Evolutionary conservation across 768 basidiomycete species (phyloP).

Genomic region (Rhizopogon vinicolor): DNA sequence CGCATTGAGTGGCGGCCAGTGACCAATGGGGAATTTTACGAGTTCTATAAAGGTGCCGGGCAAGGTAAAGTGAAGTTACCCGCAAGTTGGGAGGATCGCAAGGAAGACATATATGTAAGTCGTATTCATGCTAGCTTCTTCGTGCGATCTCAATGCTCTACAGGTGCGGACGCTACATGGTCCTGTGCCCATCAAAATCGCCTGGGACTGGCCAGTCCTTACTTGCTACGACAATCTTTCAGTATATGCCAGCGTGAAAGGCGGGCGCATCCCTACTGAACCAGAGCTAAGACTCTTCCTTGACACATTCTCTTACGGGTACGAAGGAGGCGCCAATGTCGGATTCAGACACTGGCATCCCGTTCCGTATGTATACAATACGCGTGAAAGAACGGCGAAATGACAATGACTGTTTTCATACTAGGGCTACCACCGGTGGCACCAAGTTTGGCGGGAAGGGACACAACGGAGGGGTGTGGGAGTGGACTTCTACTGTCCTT

Average conservation of each 20-base stretch:
- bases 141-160: neutral
- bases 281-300: conserved; percentile 79
- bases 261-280: conserved; percentile 93
- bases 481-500: conserved; percentile 89
- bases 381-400: neutral
- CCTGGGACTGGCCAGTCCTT: conserved; percentile 82
- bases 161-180: conserved; percentile 88
- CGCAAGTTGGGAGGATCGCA: conserved; percentile 66
- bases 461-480: conserved; percentile 96
- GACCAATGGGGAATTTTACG: conserved; percentile 82
- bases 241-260: conserved; percentile 77
- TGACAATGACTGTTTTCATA: neutral
- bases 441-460: conserved; percentile 50
- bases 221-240: conserved; percentile 76
- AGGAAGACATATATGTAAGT: conserved; percentile 46
- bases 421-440: conserved; percentile 65
- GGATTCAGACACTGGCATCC: conserved; percentile 96
- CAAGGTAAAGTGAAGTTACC: conserved; percentile 51
- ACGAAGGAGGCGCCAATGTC: conserved; percentile 73
- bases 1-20: conserved; percentile 82
- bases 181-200: conserved; percentile 70
- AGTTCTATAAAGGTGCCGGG: conserved; percentile 48
- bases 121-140: neutral
- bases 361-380: conserved; percentile 58
- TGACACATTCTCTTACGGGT: conserved; percentile 68